phyloP scores from a whole-genome alignment of 2,329 filamentous ascomycete genomes.

The Achaetomium macrosporum region DNA sequence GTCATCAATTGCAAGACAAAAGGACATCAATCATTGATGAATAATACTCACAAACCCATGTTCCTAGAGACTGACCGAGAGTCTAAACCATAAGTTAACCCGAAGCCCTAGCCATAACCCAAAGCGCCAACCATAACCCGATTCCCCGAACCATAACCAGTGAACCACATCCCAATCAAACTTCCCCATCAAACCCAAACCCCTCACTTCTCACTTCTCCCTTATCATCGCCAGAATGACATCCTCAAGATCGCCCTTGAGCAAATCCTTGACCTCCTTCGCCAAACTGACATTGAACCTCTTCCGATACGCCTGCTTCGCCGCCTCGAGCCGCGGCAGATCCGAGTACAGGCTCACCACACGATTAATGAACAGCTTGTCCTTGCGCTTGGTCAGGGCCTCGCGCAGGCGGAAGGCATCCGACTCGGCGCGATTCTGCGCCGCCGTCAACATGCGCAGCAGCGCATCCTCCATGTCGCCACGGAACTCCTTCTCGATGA shows the following conservation, averaged over 20 bases:
- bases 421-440: neutral
- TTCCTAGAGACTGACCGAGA: too few relatives aligned
- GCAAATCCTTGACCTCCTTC: neutral
- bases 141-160: too few relatives aligned
- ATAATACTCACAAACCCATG: too few relatives aligned
- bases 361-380: slow-evolving; percentile 3
- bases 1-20: too few relatives aligned
- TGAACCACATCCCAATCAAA: too few relatives aligned
- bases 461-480: slow-evolving; percentile 88
- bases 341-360: slow-evolving; percentile 4
- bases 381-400: slow-evolving; percentile 2
- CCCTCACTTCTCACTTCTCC: neutral
- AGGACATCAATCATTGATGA: too few relatives aligned
- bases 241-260: slow-evolving; percentile 3
- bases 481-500: slow-evolving; percentile 74
- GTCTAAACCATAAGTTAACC: too few relatives aligned
- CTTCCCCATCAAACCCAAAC: neutral
- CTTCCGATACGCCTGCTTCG: slow-evolving; percentile 6
- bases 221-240: neutral
- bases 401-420: slow-evolving; percentile 2
- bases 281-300: neutral
- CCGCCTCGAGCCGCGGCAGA: neutral
- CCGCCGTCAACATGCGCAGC: slow-evolving; percentile 32
- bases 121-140: too few relatives aligned
- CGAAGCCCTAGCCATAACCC: too few relatives aligned